A percentile compares a stretch with the other conserved stretches of the same genome.
Evolutionary conservation across 2,329 filamentous ascomycete species (phyloP).

Genomic region (Rhinocladiella mackenziei): DNA sequence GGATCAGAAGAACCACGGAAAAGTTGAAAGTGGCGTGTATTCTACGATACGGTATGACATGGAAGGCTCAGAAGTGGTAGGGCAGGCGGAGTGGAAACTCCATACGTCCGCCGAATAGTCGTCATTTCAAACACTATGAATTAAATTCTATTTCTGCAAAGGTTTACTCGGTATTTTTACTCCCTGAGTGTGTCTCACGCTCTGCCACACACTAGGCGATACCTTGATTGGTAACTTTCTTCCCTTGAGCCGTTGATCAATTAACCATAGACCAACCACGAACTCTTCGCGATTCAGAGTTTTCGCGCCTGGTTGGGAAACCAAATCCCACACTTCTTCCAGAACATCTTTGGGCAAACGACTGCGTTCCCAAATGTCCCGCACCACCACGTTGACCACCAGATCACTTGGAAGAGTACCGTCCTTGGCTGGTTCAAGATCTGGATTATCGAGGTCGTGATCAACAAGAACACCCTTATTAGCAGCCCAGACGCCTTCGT

Average conservation of each 20-base stretch:
- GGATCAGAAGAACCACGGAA: no score
- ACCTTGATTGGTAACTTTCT: conserved; percentile 45
- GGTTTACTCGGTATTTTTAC: conserved; percentile 33
- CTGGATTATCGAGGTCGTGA: conserved; percentile 15
- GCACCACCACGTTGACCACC: conserved; percentile 46
- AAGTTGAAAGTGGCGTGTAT: no score
- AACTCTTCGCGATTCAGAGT: conserved; percentile 45
- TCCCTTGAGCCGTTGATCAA: conserved; percentile 47
- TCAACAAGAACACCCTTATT: conserved; percentile 43
- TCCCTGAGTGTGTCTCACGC: conserved; percentile 40
- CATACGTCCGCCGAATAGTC: no score
- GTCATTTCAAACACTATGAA: no score
- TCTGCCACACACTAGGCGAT: conserved; percentile 47
- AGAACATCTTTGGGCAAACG: conserved; percentile 39
- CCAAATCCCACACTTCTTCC: conserved; percentile 46
- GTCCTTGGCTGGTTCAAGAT: conserved; percentile 9
- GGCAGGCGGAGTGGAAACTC: no score
- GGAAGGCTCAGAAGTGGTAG: no score
- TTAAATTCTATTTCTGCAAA: conserved; percentile 13
- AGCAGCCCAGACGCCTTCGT: conserved; percentile 50
- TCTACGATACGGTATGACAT: no score
- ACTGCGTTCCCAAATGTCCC: conserved; percentile 49
- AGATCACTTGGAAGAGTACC: conserved; percentile 14
- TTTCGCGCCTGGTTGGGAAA: conserved; percentile 33
- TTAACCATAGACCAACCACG: conserved; percentile 50